phyloP scores from a whole-genome alignment of 208 protist species.

The Tritrichomonas foetus region DNA sequence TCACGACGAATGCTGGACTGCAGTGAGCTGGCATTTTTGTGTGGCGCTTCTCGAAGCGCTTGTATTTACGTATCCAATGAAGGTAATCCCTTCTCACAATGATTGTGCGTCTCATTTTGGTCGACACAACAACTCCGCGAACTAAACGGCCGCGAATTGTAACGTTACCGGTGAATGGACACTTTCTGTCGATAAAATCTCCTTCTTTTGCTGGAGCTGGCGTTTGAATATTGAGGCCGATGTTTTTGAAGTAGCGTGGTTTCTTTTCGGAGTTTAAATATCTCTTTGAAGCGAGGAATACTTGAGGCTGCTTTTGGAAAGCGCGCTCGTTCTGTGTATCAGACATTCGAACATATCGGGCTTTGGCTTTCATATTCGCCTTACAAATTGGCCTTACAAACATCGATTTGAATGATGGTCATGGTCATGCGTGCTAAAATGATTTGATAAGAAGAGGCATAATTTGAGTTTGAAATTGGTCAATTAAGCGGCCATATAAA shows the following conservation, averaged over 20 bases:
- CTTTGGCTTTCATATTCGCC: too few relatives aligned
- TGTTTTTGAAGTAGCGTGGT: slow-evolving; percentile 79
- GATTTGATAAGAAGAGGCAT: too few relatives aligned
- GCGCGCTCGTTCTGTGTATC: neutral
- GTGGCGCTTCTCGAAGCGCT: slow-evolving; percentile 99
- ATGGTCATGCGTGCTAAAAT: too few relatives aligned
- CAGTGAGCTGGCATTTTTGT: slow-evolving; percentile 95
- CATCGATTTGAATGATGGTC: too few relatives aligned
- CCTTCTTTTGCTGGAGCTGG: slow-evolving; percentile 92
- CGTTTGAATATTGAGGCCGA: slow-evolving; percentile 98
- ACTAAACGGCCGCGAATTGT: slow-evolving; percentile 98
- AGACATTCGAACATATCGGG: too few relatives aligned
- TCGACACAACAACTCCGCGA: slow-evolving; percentile 87
- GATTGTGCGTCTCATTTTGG: slow-evolving; percentile 96
- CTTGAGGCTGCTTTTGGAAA: slow-evolving; percentile 32
- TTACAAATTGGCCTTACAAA: too few relatives aligned
- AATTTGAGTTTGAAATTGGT: too few relatives aligned
- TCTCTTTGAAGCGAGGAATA: slow-evolving; percentile 27
- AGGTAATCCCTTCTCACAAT: slow-evolving; percentile 99
- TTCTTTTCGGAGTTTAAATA: slow-evolving; percentile 56
- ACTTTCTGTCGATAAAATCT: slow-evolving; percentile 99
- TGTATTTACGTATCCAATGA: slow-evolving; percentile 99
- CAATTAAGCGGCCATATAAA: too few relatives aligned
- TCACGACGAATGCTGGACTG: slow-evolving; percentile 93
- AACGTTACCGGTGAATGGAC: slow-evolving; percentile 98